phyloP scores from a whole-genome alignment of 2,329 filamentous ascomycete genomes.

The Nemania diffusa region DNA sequence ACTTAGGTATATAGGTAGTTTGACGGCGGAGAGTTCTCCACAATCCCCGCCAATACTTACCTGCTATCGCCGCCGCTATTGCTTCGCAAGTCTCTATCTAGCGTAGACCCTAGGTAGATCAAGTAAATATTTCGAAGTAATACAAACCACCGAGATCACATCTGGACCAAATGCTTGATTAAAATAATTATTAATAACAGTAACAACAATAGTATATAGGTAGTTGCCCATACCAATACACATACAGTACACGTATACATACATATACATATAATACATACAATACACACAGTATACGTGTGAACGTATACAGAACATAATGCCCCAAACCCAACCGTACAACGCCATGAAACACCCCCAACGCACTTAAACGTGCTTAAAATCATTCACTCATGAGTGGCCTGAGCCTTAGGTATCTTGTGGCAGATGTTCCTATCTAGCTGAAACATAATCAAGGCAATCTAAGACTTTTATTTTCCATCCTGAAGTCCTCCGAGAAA shows the following conservation, averaged over 20 bases:
- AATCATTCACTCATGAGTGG: constrained; percentile 51
- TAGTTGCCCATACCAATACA: constrained; percentile 16
- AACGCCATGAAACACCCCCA: constrained; percentile 30
- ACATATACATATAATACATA: constrained; percentile 22
- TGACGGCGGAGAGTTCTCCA: constrained; percentile 1
- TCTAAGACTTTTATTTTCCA: constrained; percentile 39
- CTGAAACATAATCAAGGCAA: constrained; percentile 34
- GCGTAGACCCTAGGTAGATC: too few relatives aligned
- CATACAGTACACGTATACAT: constrained; percentile 31
- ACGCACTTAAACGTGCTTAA: constrained; percentile 38
- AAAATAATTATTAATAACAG: not conserved
- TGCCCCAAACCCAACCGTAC: constrained; percentile 31
- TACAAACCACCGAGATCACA: too few relatives aligned
- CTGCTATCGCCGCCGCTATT: not conserved
- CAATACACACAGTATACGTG: constrained; percentile 30
- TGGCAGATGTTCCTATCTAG: constrained; percentile 47
- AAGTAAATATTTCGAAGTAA: too few relatives aligned
- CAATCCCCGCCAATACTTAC: too few relatives aligned
- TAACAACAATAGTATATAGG: not conserved
- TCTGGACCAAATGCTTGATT: not conserved
- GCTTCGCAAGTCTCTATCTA: not conserved
- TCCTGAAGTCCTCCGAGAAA: constrained; percentile 20
- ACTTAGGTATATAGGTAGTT: not conserved
- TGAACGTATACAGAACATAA: constrained; percentile 21
- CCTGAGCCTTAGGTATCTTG: constrained; percentile 48